phyloP scores from a whole-genome alignment of 2,329 filamentous ascomycete species.

The Fonsecaea pedrosoi region DNA sequence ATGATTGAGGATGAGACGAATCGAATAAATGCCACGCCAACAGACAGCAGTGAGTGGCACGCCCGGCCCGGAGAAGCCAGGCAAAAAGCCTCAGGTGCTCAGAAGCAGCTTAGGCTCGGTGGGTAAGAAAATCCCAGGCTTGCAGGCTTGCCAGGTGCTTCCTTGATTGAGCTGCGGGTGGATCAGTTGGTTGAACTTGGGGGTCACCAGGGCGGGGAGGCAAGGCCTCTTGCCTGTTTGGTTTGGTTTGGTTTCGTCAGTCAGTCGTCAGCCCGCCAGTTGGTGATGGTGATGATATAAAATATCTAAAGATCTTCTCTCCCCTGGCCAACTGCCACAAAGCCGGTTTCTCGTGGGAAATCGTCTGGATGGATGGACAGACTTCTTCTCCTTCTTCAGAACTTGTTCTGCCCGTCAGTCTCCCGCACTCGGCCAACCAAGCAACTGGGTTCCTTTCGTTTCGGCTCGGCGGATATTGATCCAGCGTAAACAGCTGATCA shows the following conservation, averaged over 20 bases:
- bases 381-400: not conserved
- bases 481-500: constrained; percentile 5
- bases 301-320: not conserved
- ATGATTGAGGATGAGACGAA: constrained; percentile 17
- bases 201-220: not conserved
- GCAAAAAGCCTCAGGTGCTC: constrained; percentile 6
- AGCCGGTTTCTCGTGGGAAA: not conserved
- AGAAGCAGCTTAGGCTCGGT: constrained; percentile 17
- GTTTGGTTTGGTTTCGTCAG: constrained; percentile 1
- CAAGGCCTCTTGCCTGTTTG: not conserved
- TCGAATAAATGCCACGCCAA: constrained; percentile 10
- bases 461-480: constrained; percentile 16
- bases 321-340: not conserved
- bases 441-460: not conserved
- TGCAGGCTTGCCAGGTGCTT: not conserved
- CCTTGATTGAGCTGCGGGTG: not conserved
- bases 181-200: not conserved
- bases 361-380: not conserved
- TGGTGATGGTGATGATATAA: constrained; percentile 7
- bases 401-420: not conserved
- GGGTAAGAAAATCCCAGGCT: constrained; percentile 4
- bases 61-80: constrained; percentile 24
- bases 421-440: not conserved
- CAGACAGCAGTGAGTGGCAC: constrained; percentile 14
- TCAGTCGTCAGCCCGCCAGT: not conserved